These are phyloP conservation scores for Xylaria palmicola DNA, from an alignment of 495 filamentous ascomycete genomes.

Conservation along the genomic window DNA sequence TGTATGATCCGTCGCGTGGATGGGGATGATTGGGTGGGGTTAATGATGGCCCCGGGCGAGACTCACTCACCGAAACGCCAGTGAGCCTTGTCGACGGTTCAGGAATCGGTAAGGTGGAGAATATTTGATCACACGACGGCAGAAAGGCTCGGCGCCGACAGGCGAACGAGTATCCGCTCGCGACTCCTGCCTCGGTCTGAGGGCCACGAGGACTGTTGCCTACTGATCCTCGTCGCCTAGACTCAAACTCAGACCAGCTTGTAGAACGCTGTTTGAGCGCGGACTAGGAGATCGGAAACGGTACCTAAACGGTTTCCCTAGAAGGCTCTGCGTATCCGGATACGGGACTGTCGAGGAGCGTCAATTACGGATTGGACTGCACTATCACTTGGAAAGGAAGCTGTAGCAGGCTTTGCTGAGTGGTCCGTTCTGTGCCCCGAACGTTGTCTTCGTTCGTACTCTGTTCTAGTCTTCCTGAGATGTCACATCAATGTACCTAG, in stretches of 20 bases:
- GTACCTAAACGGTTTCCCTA: not conserved
- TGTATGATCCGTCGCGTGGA: not conserved
- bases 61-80: not conserved
- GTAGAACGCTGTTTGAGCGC: not conserved
- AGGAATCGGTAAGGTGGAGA: not conserved
- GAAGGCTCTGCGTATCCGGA: not conserved
- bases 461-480: no score
- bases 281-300: slow-evolving; percentile 1
- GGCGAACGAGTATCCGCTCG: not conserved
- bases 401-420: not conserved
- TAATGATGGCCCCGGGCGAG: not conserved
- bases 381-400: not conserved
- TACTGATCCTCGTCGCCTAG: not conserved
- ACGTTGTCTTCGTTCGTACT: not conserved
- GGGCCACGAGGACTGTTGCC: slow-evolving; percentile 5
- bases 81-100: slow-evolving; percentile 2
- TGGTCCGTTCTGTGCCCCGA: not conserved
- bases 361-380: not conserved
- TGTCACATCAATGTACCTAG: no score
- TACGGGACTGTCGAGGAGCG: not conserved
- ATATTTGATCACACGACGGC: not conserved
- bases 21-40: not conserved
- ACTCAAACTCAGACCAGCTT: not conserved
- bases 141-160: not conserved
- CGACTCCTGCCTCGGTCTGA: not conserved